Evolutionary conservation across 352 stramenopile species (phyloP), one percentile per base, ranked within the genome.

Genomic region (Phytophthora macrochlamydospora): DNA sequence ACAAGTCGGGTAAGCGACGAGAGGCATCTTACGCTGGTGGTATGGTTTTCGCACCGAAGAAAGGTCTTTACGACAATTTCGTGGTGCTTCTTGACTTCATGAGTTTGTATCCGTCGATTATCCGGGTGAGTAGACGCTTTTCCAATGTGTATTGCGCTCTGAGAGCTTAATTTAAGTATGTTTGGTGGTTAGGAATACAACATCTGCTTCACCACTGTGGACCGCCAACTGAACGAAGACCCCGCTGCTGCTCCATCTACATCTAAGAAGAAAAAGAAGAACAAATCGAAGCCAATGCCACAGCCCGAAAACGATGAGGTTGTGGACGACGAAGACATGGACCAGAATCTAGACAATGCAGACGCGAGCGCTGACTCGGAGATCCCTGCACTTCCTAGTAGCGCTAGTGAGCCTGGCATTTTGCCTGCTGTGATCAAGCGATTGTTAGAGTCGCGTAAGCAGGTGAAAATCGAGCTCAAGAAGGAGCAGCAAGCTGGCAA

Each of bases 71-170:
- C 81, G 98, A 99, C 84, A 98, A 98, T 52, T 99, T 98, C 75
- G 98, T 99, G 59, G 89, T 99, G 53, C 79, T 99, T 48, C 76
- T 99, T 42, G 98, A 99, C 92, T 99, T 99, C 81, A 99, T 99
- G 87, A 99, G 94, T 88, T 86, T 99, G 64, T 99, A 99, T 77
- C 98, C 98, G 14, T 99, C 95, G 28, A 98, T 99, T 67, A 99
- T 99, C 63, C 83, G 88, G 18, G 81, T 88, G 76, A 44, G 78
- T 83, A 35, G 18, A 24, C 18, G 18, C 18, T 24, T 24, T 24
- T 24, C 18, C 18, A 24, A 24, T 24, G 18, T 24, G 18, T 24
- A 24, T 24, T 24, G 12, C 30, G 29, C 28, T 29, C 45, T 33
- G 45, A 24, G 18, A 24, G 18, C 18, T 24, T 24, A 24, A 24